Evolutionary conservation across 176 grass and related monocot genomes (phyloP), one percentile per base, ranked within the genome.

Genomic region (Metroxylon sagu): DNA sequence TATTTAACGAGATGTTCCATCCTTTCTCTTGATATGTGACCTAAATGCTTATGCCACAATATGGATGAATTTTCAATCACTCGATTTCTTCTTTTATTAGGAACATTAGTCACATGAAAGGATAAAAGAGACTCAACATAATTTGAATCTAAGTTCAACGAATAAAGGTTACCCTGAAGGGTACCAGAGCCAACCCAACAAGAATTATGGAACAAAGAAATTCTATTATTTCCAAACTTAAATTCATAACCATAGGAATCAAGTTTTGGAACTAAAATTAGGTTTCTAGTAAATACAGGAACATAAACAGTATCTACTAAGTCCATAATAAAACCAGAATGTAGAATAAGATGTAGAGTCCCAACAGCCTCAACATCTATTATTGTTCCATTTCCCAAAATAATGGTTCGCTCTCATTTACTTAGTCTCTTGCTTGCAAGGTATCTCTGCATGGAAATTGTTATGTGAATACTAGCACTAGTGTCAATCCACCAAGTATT

Each of bases 381-480:
- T 6, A 5, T 23, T 39, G 4, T 7, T 39, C 26, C 16, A 29
- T 3, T 54, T 52, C 49, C 15, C 48, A 10, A 4, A 58, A 25
- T 59, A 23, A 23, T 23, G 21, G 21, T 23, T 1, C 21, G 21
- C 21, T 23, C 21, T 23, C 21, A 0, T 23, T 23, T 23, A 23
- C 21, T 23, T 23, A 23, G 21, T 23, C 21, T 23, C 1, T 23
- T 23, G 21, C 21, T 23, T 23, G 21, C 1, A 23, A 23, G 67
- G 14, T 58, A 70, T 58, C 25, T 7, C 25, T 70, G 53, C 26
- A 70, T 14, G 7, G 53, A 58, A 19, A 58, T 70, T 30, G 67
- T 48, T 19, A 70, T 70, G n/a, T 70, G 67, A 14, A 58, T 28
- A 70, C 26, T 18, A 17, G 67, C 53, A 59, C 67, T 25, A 70